Base-by-base conservation (phyloP, 345 rosid species). In the Syzygium oleosum region DNA sequence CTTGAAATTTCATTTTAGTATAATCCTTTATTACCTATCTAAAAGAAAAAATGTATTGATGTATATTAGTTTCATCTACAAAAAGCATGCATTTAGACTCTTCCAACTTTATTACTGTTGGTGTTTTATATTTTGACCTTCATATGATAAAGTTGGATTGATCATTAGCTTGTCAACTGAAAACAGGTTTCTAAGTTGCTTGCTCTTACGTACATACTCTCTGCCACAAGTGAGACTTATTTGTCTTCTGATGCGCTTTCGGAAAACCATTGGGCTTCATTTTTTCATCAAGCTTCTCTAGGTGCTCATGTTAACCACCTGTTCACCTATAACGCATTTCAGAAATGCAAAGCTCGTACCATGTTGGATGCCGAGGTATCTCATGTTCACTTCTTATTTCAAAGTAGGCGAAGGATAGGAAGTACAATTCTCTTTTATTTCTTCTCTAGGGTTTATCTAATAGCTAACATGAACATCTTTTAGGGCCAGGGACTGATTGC, bases 251-350 rank as follows among this genome's bases (percentile, higher is more conserved):
- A 93, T 84, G 93, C 68, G 85, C 93, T 95, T 56, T 93, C 98
- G 86, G 93, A 93, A 92, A 94, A 95, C 89, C 95, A 95, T 11
- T 98, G 98, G 99, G 99, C 98, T 92, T 93, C 98, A 85, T 96
- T 89, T 92, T 98, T 96, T 88, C 99, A 98, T 92, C 99, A 98
- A 93, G 98, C 98, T 91, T 96, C 99, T 68, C 90, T 98, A 90
- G 97, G 98, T 79, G 92, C 95, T 84, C 94, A 96, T 90, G 91
- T 93, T 86, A 98, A 92, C 87, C 88, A 90, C 91, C 94, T 92
- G 86, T 93, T 95, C 91, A 91, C 93, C 88, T 90, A 93, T 56
- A 94, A 92, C 88, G 84, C 89, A 89, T 90, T 89, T 84, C 59
- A 88, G 90, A 91, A 91, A 43, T 5, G 49, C 21, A 73, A 73